Base-by-base conservation (phyloP, 2,329 filamentous ascomycete genomes). In the Hypoxylon sp. region DNA sequence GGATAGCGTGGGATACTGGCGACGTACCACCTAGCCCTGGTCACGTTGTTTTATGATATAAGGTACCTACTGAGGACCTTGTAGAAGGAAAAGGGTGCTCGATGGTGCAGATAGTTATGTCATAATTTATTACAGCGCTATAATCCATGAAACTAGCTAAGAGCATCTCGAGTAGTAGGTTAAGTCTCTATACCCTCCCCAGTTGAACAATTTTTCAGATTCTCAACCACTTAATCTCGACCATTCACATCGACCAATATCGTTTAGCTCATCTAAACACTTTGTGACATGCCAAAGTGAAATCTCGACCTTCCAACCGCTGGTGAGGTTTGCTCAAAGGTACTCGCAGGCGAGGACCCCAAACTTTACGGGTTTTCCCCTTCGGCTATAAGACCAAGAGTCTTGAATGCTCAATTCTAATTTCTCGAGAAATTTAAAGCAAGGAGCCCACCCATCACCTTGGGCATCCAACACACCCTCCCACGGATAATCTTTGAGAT, bases 11-110 rank as follows among this genome's bases (percentile, higher is more conserved):
- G 85, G 85, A 87, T 69, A 81, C 76, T 3, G 84, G 83, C 0
- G 80, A 80, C n/a, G 78, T 84, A 19, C 85, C 85, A 7, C 85
- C 84, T 2, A 86, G 84, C 41, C 74, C 74, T 5, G 74, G 74
- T 1, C 73, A 74, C 46, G 52, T 72, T n/a, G 38, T 56, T 14
- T 32, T 60, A 6, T 67, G 49, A 61, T 23, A 21, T 6, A n/a
- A 34, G 32, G 10, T 6, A 36, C 34, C 4, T 43, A 10, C 3
- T 30, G 28, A n/a, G n/a, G n/a, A n/a, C 38, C 17, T 19, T 17
- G n/a, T 5, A 43, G 17, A 43, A 21, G 2, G 3, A 19, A 43
- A 9, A 0, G 1, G 38, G 38, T 43, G 7, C n/a, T 43, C 2
- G 17, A 46, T 46, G 34, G 5, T 23, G 7, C 25, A 11, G 45